Evolutionary conservation across 2,329 filamentous ascomycete species (phyloP).

Genomic region (Parafenestella ontariensis): DNA sequence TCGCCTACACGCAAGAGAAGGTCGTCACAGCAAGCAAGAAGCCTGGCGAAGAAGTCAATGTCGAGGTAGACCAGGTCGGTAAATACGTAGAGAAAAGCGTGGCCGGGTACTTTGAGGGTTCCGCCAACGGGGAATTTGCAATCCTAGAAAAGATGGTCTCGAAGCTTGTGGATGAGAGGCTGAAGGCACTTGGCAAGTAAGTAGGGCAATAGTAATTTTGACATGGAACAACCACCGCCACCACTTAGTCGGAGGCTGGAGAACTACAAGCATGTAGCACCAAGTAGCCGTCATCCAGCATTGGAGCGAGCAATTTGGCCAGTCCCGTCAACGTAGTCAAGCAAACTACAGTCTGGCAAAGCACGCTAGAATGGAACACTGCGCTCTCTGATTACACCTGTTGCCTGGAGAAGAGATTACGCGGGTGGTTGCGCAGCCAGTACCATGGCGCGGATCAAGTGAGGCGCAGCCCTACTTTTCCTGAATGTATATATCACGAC

Average conservation of each 20-base stretch:
- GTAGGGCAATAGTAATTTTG: neutral
- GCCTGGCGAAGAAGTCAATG: slow-evolving; percentile 81
- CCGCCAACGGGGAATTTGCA: slow-evolving; percentile 58
- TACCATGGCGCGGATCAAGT: slow-evolving; percentile 39
- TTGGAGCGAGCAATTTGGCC: neutral
- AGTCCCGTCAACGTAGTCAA: neutral
- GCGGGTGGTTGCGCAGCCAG: slow-evolving; percentile 32
- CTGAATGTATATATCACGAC: slow-evolving; percentile 26
- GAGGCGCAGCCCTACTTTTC: slow-evolving; percentile 44
- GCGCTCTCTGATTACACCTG: neutral
- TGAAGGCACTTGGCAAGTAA: slow-evolving; percentile 54
- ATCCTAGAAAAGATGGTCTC: slow-evolving; percentile 63
- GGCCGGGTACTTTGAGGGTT: slow-evolving; percentile 74
- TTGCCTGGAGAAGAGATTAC: slow-evolving; percentile 19
- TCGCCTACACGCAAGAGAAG: slow-evolving; percentile 93
- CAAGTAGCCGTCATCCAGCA: neutral
- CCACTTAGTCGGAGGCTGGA: neutral
- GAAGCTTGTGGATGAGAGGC: slow-evolving; percentile 75
- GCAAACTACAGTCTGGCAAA: neutral
- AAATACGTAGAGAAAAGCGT: slow-evolving; percentile 93
- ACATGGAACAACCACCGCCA: neutral
- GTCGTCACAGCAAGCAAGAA: slow-evolving; percentile 82
- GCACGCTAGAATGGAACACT: neutral
- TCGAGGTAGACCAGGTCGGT: slow-evolving; percentile 88
- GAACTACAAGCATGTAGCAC: neutral